Evolutionary conservation across 352 stramenopile species (phyloP), one percentile per base, ranked within the genome.

Genomic region (Globisporangium recalcitrans): DNA sequence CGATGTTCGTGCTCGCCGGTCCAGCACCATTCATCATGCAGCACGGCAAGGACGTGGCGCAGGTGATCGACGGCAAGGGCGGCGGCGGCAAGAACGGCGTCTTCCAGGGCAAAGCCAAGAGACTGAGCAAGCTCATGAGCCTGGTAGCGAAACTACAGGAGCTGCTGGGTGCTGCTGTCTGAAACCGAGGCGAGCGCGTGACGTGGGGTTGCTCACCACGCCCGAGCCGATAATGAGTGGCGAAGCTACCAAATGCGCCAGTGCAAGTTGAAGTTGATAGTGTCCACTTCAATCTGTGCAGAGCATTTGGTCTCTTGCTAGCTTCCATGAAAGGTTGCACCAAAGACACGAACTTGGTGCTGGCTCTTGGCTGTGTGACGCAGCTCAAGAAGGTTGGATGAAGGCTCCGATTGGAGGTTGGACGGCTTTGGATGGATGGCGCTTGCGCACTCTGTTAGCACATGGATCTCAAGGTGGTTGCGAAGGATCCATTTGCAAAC

Each of bases 101-200:
- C n/a, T 76, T 93, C 36, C 86, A 95, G 64, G 86, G 86, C 40
- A 93, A 93, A 64, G 82, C 80, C 4, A 80, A 81, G 60, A 60
- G 60, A 3, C 57, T 93, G 46, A 40, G 26, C 1, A 27, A 86
- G n/a, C 49, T 90, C 7, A 57, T 70, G 27, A 55, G 61, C 27
- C 60, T 90, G 7, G 56, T 75, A 4, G 72, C 64, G 13, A 75
- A 80, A 54, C 69, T 93, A 1, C 31, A 75, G 26, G 60, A 78
- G 51, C 58, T 54, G 24, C 24, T 52, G 42, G n/a, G n/a, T n/a
- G n/a, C n/a, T n/a, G n/a, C n/a, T n/a, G n/a, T n/a, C n/a, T 49
- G 24, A n/a, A n/a, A 8, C 14, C 10, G 46, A 52, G 21, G 4
- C 46, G 21, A 52, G 46, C 1, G 38, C 38, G 38, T 46, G 38